phyloP scores from a whole-genome alignment of 805 yeast genomes.

The Barnettozyma californica region DNA sequence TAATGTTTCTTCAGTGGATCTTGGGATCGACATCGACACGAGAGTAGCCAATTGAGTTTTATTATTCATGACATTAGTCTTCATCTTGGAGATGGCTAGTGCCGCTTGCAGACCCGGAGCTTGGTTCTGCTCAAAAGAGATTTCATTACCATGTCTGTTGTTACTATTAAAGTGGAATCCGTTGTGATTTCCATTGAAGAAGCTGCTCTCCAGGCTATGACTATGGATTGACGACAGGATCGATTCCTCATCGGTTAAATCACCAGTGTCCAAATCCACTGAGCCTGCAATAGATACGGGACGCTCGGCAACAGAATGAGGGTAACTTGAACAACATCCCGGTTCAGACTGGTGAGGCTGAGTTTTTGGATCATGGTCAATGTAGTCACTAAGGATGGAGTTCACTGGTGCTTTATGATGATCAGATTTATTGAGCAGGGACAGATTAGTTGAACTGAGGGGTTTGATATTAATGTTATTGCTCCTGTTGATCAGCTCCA shows the following conservation, averaged over 20 bases:
- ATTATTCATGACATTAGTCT: conserved; percentile 26
- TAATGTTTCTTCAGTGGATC: conserved; percentile 74
- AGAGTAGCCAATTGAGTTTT: conserved; percentile 45
- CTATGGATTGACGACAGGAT: conserved; percentile 21
- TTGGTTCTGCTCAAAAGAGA: conserved; percentile 56
- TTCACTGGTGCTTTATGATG: conserved; percentile 1
- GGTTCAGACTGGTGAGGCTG: conserved; percentile 39
- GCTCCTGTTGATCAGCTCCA: conserved; percentile 36
- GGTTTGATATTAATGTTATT: conserved; percentile 15
- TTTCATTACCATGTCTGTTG: conserved; percentile 19
- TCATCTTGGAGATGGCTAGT: conserved; percentile 54
- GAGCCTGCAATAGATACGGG: conserved; percentile 67
- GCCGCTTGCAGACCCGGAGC: conserved; percentile 78
- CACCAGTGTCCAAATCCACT: conserved; percentile 41
- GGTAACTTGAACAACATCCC: conserved; percentile 50
- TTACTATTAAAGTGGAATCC: neutral
- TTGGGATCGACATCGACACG: conserved; percentile 69
- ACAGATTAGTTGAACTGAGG: conserved; percentile 31
- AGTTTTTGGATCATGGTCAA: conserved; percentile 28
- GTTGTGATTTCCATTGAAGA: neutral
- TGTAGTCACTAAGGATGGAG: conserved; percentile 13
- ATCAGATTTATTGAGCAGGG: conserved; percentile 26
- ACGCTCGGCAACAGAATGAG: conserved; percentile 49
- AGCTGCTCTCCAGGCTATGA: neutral
- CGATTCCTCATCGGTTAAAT: conserved; percentile 44